These are phyloP conservation scores for Penicillium aurantiogriseum DNA, from an alignment of 2,329 filamentous ascomycete species.

Conservation along the genomic window DNA sequence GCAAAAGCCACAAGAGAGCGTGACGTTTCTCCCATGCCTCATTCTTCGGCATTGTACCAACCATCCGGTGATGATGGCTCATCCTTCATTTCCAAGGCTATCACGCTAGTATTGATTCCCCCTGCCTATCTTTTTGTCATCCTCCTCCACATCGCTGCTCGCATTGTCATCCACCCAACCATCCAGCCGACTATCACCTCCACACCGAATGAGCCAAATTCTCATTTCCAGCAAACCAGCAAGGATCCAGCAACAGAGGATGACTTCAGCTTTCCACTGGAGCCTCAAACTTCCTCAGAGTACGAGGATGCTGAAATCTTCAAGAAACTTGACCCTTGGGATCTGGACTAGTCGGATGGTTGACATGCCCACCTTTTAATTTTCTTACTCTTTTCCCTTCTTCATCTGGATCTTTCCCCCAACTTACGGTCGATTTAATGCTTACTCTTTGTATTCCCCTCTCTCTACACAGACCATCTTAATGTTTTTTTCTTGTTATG, in stretches of 20 bases:
- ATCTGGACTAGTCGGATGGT: constrained; percentile 25
- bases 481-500: constrained; percentile 8
- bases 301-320: constrained; percentile 21
- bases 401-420: neutral
- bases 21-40: constrained; percentile 65
- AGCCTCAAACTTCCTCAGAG: constrained; percentile 28
- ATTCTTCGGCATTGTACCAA: constrained; percentile 63
- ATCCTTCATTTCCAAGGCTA: constrained; percentile 72
- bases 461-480: constrained; percentile 9
- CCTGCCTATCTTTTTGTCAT: constrained; percentile 73
- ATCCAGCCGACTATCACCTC: constrained; percentile 26
- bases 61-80: constrained; percentile 55
- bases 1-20: constrained; percentile 57
- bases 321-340: constrained; percentile 29
- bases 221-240: constrained; percentile 18
- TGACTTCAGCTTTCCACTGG: constrained; percentile 41
- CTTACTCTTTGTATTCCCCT: constrained; percentile 4
- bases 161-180: constrained; percentile 56
- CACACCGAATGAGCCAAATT: constrained; percentile 15
- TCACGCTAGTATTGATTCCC: constrained; percentile 73
- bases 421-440: constrained; percentile 17
- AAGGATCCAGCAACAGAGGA: constrained; percentile 31
- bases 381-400: constrained; percentile 1
- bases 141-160: constrained; percentile 77
- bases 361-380: neutral